Evolutionary conservation across 2,329 filamentous ascomycete genomes (phyloP), one percentile per base, ranked within the genome.

Genomic region (Colletotrichum orbiculare): DNA sequence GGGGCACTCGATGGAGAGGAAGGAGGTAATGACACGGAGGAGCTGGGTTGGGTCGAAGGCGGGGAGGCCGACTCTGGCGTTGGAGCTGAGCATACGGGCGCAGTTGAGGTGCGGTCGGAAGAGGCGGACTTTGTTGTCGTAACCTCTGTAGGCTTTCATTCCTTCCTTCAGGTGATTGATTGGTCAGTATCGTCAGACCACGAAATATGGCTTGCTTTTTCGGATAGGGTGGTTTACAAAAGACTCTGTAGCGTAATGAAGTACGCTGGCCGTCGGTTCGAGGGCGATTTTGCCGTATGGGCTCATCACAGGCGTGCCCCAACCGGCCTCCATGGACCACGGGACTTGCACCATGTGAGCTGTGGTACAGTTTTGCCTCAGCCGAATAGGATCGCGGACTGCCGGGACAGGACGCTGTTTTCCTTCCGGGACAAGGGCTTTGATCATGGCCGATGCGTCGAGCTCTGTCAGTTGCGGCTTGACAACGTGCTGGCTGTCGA

Each of bases 241-340:
- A 73, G 90, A 93, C 72, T 92, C 88, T 33, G 90, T 93, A 12
- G 91, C 91, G 76, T 93, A 93, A 77, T 93, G 91, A 50, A 93
- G 82, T 52, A 87, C 86, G 8, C 86, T 88, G 4, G 90, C 89
- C 4, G 87, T 91, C 2, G 91, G 91, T 75, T 89, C 86, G 70
- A 93, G 83, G 61, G 82, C 80, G 12, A 93, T 78, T 4, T 89
- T 88, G 6, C 88, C 88, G 72, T 89, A 92, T 2, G 89, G 88
- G 70, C 83, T 83, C 47, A 93, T 82, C 67, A 87, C 82, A 1
- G 91, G 90, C 2, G 85, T 82, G 42, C 82, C 81, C 91, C 91
- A 93, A 60, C 91, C 91, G 12, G 75, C 73, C 54, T 79, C 77
- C 6, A 77, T 77, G 10, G 83, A 87, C 90, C 90, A 93, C 62